Conservation (phyloP, 805 yeast species). For the Lipomyces lipofer region DNA sequence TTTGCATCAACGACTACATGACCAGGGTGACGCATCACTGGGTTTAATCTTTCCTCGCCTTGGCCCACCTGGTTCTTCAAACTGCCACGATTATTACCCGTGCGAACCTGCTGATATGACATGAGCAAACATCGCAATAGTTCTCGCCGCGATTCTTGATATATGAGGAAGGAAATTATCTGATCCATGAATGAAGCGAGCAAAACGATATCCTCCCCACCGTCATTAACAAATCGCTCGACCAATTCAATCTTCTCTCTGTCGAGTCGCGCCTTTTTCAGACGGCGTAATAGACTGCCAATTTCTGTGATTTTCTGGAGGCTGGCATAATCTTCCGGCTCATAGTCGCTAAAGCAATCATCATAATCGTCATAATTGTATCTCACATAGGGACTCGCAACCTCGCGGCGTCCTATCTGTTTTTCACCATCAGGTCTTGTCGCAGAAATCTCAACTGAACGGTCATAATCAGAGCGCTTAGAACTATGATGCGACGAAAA, state of each 20-base stretch:
- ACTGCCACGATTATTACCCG: not conserved
- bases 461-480: not conserved
- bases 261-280: slow-evolving; percentile 25
- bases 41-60: slow-evolving; percentile 3
- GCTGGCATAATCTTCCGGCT: not conserved
- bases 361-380: not conserved
- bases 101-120: slow-evolving; percentile 20
- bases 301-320: slow-evolving; percentile 2
- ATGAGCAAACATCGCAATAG: slow-evolving; percentile 23
- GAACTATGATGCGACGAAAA: not conserved
- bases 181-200: slow-evolving; percentile 23
- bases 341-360: slow-evolving; percentile 6
- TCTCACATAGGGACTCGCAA: not conserved
- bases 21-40: slow-evolving; percentile 14
- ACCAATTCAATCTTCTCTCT: slow-evolving; percentile 29
- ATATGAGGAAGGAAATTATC: slow-evolving; percentile 19
- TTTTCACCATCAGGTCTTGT: no score
- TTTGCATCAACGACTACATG: slow-evolving; percentile 13
- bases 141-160: slow-evolving; percentile 30
- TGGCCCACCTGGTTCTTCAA: not conserved
- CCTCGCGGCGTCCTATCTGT: no score
- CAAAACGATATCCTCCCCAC: slow-evolving; percentile 24
- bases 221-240: slow-evolving; percentile 18
- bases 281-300: slow-evolving; percentile 12
- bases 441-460: not conserved